Evolutionary conservation across 768 basidiomycete species (phyloP).

Genomic region (Boletales sp.): DNA sequence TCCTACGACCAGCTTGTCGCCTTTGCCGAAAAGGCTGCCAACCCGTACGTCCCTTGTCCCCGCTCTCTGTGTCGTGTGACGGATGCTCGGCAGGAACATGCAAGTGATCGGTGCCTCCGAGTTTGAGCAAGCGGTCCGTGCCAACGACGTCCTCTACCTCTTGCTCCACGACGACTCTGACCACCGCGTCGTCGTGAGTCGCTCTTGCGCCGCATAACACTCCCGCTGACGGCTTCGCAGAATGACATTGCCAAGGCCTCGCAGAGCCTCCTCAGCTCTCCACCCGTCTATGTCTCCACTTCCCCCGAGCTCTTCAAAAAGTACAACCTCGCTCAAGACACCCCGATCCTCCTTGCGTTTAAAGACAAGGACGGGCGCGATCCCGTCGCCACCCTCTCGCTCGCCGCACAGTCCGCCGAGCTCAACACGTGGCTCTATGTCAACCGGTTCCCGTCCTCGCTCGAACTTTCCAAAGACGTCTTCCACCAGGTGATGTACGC

Average conservation of each 20-base stretch:
- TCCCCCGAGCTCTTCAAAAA: no score
- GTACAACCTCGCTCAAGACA: no score
- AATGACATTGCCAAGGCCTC: no score
- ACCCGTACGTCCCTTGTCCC: conserved; percentile 49
- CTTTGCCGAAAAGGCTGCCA: conserved; percentile 74
- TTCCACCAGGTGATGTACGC: conserved; percentile 88
- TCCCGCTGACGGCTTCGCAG: no score
- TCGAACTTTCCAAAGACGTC: conserved; percentile 73
- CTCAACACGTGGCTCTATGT: conserved; percentile 56
- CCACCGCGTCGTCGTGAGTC: conserved; percentile 31
- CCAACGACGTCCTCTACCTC: conserved; percentile 36
- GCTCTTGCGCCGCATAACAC: no score
- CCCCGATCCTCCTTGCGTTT: neutral
- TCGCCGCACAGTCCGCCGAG: conserved; percentile 2
- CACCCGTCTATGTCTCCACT: no score
- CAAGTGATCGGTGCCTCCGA: conserved; percentile 10
- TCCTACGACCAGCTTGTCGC: conserved; percentile 65
- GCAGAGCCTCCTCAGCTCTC: no score
- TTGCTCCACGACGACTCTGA: conserved; percentile 45
- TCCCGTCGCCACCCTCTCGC: conserved; percentile 43
- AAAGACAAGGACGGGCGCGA: conserved; percentile 52
- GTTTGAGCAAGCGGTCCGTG: conserved; percentile 8
- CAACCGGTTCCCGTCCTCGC: conserved; percentile 68
- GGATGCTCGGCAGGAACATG: conserved; percentile 18
- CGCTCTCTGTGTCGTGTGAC: neutral